Evolutionary conservation across 2,329 filamentous ascomycete species (phyloP), one percentile per base, ranked within the genome.

Genomic region (Ambrosiella beaveri): DNA sequence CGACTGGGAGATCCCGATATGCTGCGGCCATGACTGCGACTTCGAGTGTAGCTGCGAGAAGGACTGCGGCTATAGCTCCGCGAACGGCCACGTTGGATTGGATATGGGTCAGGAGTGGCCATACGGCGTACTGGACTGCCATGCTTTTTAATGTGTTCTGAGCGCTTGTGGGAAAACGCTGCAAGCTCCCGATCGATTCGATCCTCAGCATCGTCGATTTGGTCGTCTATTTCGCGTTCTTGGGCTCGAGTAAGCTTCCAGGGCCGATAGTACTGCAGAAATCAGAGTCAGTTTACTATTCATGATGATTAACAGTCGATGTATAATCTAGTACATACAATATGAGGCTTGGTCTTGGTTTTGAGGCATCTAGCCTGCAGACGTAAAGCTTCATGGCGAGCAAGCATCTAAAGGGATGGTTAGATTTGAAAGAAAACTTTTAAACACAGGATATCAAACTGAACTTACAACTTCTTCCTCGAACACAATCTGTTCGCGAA

Each of bases 221-320:
- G 90, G 3, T 77, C 72, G 51, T 82, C 77, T 66, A 96, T 86
- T 9, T 70, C 74, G 4, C 81, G 77, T 68, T 90, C 80, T 67
- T 96, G 85, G 50, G 79, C 75, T 4, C 73, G 68, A 38, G 80
- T 81, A 58, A 86, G 74, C 64, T 88, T 82, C 84, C 86, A 94
- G 0, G 91, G 91, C 51, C 84, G 82, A 69, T 93, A 96, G 68
- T 85, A 91, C 88, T 95, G 58, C 6, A 57, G 27, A 39, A 15
- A 41, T 15, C 3, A 19, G 12, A 44, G n/a, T 11, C 19, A 27
- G 19, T 27, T 59, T 56, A 63, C 45, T 51, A 44, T 27, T 37
- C 38, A 54, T 15, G 11, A 47, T 52, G 17, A 38, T 38, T 15
- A 2, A 37, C 39, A 53, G 39, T 13, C 19, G 1, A 38, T n/a